These are phyloP conservation scores for Viridothelium virens DNA, from an alignment of 495 filamentous ascomycete species.

Conservation along the genomic window DNA sequence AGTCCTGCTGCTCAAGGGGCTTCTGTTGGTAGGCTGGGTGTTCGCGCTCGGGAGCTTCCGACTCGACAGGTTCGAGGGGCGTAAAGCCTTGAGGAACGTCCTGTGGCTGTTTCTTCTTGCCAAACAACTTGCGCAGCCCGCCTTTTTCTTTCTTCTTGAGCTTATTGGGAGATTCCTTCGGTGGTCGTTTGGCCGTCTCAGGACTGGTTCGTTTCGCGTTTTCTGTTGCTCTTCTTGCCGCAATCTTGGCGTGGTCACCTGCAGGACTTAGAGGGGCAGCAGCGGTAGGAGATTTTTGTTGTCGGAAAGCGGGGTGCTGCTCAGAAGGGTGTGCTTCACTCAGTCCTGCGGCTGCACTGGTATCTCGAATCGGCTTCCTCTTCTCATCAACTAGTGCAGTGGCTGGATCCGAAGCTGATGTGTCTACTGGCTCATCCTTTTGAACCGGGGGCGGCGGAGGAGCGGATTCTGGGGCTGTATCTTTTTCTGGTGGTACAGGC, in stretches of 20 bases:
- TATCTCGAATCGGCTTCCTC: not conserved
- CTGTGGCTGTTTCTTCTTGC: slow-evolving; percentile 43
- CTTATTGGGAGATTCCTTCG: slow-evolving; percentile 44
- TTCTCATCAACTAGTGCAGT: not conserved
- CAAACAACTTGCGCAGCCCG: slow-evolving; percentile 57
- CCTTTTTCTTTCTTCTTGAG: slow-evolving; percentile 45
- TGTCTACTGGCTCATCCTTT: slow-evolving; percentile 9
- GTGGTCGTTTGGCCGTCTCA: slow-evolving; percentile 41
- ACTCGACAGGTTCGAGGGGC: not conserved
- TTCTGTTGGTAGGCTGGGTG: slow-evolving; percentile 7
- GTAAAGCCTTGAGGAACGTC: not conserved
- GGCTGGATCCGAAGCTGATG: not conserved
- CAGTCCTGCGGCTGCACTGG: not conserved
- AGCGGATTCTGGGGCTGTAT: not conserved
- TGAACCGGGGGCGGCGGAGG: slow-evolving; percentile 20
- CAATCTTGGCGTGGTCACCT: slow-evolving; percentile 18
- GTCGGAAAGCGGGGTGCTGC: slow-evolving; percentile 33
- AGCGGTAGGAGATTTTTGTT: slow-evolving; percentile 15
- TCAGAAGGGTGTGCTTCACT: slow-evolving; percentile 1
- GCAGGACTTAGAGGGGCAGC: slow-evolving; percentile 14
- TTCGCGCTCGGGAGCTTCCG: not conserved
- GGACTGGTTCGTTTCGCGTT: slow-evolving; percentile 24
- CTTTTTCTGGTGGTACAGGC: not conserved
- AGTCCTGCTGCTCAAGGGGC: slow-evolving; percentile 3
- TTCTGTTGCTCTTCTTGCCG: slow-evolving; percentile 34